These are phyloP conservation scores for Cyclotella atomus DNA, from an alignment of 108 stramenopile genomes.

Conservation along the genomic window DNA sequence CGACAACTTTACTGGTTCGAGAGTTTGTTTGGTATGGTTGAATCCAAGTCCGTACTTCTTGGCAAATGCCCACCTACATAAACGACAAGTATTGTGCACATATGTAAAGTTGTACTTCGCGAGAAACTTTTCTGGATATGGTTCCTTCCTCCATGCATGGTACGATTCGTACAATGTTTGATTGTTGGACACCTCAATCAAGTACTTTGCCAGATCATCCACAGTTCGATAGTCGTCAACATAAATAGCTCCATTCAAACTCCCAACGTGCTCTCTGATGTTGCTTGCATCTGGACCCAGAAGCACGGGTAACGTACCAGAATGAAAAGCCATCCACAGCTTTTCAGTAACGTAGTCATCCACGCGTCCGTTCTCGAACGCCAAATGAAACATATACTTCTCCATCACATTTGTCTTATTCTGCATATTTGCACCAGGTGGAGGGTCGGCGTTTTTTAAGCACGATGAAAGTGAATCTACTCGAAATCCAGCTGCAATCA, in stretches of 20 bases:
- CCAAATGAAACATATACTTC: conserved; percentile 67
- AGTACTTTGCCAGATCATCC: conserved; percentile 54
- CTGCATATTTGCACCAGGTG: conserved; percentile 35
- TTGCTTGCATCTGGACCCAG: conserved; percentile 76
- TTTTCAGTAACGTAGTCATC: conserved; percentile 78
- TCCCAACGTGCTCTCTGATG: conserved; percentile 65
- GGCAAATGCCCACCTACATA: conserved; percentile 72
- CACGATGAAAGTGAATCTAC: conserved; percentile 67
- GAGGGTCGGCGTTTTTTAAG: conserved; percentile 64
- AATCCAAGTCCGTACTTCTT: conserved; percentile 66
- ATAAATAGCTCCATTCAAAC: conserved; percentile 53
- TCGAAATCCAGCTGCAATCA: conserved; percentile 42
- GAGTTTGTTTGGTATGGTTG: conserved; percentile 51
- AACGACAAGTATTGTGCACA: conserved; percentile 57
- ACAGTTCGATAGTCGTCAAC: conserved; percentile 57
- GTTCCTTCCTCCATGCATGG: conserved; percentile 69
- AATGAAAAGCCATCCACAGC: conserved; percentile 64
- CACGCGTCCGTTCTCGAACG: conserved; percentile 56
- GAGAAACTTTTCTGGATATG: conserved; percentile 50
- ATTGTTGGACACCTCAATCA: conserved; percentile 53
- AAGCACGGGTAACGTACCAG: conserved; percentile 74
- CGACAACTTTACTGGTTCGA: conserved; percentile 35
- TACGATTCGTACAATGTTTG: conserved; percentile 68
- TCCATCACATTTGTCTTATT: conserved; percentile 59
- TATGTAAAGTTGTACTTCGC: conserved; percentile 57